Evolutionary conservation across 2,329 filamentous ascomycete genomes (phyloP).

Genomic region (Botrytis fabae): DNA sequence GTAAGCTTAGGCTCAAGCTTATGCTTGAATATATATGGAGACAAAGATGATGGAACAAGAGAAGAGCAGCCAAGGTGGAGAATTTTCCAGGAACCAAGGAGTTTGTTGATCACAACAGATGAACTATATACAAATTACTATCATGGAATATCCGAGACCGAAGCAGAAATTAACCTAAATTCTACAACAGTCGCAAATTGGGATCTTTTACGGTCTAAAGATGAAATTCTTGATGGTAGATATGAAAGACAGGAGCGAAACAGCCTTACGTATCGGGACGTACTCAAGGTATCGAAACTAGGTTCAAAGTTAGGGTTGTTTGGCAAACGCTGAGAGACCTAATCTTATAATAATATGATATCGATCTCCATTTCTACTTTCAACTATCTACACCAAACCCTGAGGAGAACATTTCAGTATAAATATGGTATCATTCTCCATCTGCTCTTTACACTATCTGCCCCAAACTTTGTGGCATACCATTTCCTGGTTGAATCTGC

Average conservation of each 20-base stretch:
- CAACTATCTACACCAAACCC: neutral
- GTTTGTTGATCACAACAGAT: conserved; percentile 71
- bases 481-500: conserved; percentile 75
- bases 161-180: conserved; percentile 65
- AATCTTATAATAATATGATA: neutral
- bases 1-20: conserved; percentile 79
- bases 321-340: conserved; percentile 34
- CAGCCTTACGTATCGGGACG: conserved; percentile 82
- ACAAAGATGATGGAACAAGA: conserved; percentile 60
- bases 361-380: neutral
- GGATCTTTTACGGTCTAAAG: conserved; percentile 58
- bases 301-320: conserved; percentile 61
- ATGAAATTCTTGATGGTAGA: conserved; percentile 50
- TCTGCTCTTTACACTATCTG: conserved; percentile 58
- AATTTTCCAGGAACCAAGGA: conserved; percentile 81
- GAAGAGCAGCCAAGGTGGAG: conserved; percentile 52
- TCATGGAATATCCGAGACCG: conserved; percentile 70
- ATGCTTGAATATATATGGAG: conserved; percentile 74
- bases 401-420: conserved; percentile 46
- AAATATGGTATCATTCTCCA: conserved; percentile 78
- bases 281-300: conserved; percentile 75
- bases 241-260: conserved; percentile 62
- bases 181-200: conserved; percentile 69
- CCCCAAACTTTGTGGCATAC: conserved; percentile 76
- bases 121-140: conserved; percentile 69